phyloP scores from a whole-genome alignment of 2,329 filamentous ascomycete genomes.

The Achaetomium macrosporum region DNA sequence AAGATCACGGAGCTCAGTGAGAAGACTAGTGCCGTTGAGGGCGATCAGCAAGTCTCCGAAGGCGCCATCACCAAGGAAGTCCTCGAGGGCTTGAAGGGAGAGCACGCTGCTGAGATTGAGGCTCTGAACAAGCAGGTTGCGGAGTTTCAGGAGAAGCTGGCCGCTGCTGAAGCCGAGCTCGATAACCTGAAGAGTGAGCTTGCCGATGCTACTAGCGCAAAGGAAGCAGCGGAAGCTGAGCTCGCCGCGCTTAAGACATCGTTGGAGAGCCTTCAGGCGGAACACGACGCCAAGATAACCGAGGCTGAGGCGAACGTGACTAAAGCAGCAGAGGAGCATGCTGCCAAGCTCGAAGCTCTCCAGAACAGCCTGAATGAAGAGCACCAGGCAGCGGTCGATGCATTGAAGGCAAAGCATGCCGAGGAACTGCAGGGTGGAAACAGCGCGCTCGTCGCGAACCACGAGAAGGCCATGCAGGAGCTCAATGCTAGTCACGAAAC shows the following conservation, averaged over 20 bases:
- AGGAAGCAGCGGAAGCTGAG: constrained; percentile 44
- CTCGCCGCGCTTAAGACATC: constrained; percentile 45
- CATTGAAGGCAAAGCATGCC: constrained; percentile 49
- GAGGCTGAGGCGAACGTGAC: constrained; percentile 34
- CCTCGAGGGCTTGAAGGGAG: constrained; percentile 43
- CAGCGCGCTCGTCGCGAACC: constrained; percentile 38
- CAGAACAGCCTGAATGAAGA: constrained; percentile 44
- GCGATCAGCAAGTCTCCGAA: constrained; percentile 33
- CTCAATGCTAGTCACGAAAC: constrained; percentile 47
- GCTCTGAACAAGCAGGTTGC: constrained; percentile 42
- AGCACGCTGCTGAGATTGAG: constrained; percentile 45
- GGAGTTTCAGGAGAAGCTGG: constrained; percentile 46
- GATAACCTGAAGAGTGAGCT: constrained; percentile 45
- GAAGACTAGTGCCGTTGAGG: constrained; percentile 36
- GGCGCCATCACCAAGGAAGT: constrained; percentile 39
- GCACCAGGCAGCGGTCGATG: constrained; percentile 44
- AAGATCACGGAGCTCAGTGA: constrained; percentile 51
- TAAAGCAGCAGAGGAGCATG: constrained; percentile 43
- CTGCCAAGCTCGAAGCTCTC: constrained; percentile 45
- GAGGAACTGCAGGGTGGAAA: constrained; percentile 44
- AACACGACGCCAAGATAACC: constrained; percentile 35
- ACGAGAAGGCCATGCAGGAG: constrained; percentile 45
- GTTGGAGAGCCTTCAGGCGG: constrained; percentile 41
- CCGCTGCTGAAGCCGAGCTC: constrained; percentile 45
- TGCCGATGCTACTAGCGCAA: constrained; percentile 42